Percentiles rank a stretch among this genome's conserved stretches.
Evolutionary conservation across 23 red algal genomes (phyloP).

Genomic region (Chondrus crispus): DNA sequence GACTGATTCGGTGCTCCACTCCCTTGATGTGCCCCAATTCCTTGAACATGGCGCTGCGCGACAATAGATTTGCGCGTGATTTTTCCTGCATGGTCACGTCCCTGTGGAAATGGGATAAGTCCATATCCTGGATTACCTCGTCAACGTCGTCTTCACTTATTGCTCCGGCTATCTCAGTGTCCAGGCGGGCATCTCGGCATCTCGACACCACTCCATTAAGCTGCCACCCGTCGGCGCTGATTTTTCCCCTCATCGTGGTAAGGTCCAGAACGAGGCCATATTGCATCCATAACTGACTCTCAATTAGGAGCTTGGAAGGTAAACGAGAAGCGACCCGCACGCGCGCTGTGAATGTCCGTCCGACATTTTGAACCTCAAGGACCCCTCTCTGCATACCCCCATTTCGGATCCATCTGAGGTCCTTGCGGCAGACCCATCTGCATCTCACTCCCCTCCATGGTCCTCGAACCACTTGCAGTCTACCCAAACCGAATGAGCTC

Average conservation of each 20-base stretch:
- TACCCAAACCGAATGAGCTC: background rate
- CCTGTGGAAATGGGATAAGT: background rate
- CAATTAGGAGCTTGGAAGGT: background rate
- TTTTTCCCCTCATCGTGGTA: too few species aligned
- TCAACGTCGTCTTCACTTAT: background rate
- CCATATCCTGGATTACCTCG: background rate
- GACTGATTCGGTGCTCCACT: background rate
- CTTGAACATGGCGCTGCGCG: background rate
- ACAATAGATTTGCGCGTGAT: background rate
- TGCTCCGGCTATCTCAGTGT: background rate
- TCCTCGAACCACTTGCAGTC: background rate
- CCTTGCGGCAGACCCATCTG: background rate
- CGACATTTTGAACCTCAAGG: background rate
- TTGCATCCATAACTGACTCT: too few species aligned
- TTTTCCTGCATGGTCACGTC: background rate
- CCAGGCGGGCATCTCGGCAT: background rate
- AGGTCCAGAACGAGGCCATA: too few species aligned
- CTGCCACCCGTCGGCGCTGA: background rate
- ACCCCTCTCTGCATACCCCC: background rate
- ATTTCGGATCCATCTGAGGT: background rate
- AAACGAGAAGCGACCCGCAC: background rate
- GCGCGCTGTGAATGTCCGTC: background rate
- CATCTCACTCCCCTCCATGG: background rate
- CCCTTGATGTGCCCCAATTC: background rate
- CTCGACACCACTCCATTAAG: background rate